Conservation (phyloP, 1,139 yeast species). For the Citeromyces siamensis region DNA sequence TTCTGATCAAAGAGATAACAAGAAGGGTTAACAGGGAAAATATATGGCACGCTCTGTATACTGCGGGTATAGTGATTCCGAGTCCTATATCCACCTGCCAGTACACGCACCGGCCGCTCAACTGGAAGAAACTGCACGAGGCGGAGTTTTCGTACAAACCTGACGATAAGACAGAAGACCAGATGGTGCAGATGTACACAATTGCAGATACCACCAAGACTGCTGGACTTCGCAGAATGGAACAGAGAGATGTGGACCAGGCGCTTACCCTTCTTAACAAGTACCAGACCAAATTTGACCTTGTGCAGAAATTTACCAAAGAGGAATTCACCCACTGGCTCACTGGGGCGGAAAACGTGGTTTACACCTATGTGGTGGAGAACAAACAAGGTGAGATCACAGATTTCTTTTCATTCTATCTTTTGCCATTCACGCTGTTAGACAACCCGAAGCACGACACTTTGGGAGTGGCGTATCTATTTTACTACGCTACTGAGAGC, state of each 20-base stretch:
- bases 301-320: constrained; percentile 54
- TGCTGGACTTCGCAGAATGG: constrained; percentile 54
- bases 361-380: constrained; percentile 74
- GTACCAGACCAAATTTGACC: constrained; percentile 60
- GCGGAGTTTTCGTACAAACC: constrained; percentile 86
- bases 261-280: constrained; percentile 45
- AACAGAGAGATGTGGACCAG: constrained; percentile 45
- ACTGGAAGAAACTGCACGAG: constrained; percentile 82
- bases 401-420: constrained; percentile 83
- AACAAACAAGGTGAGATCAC: constrained; percentile 54
- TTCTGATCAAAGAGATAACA: constrained; percentile 86
- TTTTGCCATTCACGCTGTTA: constrained; percentile 78
- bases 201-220: constrained; percentile 49
- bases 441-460: constrained; percentile 54
- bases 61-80: constrained; percentile 88
- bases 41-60: constrained; percentile 94
- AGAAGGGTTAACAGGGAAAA: constrained; percentile 76
- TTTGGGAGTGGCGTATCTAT: constrained; percentile 79
- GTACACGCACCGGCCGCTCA: constrained; percentile 87
- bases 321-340: constrained; percentile 83
- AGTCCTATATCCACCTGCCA: constrained; percentile 87
- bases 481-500: constrained; percentile 73
- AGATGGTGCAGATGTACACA: constrained; percentile 73
- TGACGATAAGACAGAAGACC: constrained; percentile 57
- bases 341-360: constrained; percentile 43